A percentile compares a stretch with the other conserved stretches of the same genome.
Evolutionary conservation across 352 stramenopile genomes (phyloP).

Genomic region (Phytophthora pistaciae): DNA sequence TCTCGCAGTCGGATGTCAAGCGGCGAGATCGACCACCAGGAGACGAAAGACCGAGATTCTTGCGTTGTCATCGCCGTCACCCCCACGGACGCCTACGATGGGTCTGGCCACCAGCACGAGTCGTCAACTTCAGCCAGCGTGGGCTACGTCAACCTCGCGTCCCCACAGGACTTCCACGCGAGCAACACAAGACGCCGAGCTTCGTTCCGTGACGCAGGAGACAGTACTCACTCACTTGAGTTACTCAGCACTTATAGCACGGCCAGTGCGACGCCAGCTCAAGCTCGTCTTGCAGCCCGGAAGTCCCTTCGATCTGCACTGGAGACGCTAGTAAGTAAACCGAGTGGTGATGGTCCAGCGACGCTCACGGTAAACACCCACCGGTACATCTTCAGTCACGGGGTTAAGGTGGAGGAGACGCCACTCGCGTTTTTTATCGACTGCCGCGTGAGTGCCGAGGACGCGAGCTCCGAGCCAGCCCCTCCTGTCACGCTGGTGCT

Average conservation of each 20-base stretch:
- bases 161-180: conserved; percentile 10
- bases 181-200: conserved; percentile 13
- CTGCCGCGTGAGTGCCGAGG: conserved; percentile 24
- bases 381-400: conserved; percentile 36
- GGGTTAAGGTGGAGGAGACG: conserved; percentile 47
- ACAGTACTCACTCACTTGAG: conserved; percentile 33
- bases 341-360: background rate
- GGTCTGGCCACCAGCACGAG: conserved; percentile 9
- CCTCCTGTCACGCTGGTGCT: conserved; percentile 33
- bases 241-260: conserved; percentile 25
- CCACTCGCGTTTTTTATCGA: conserved; percentile 51
- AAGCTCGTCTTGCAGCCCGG: conserved; percentile 20
- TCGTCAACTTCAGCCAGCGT: conserved; percentile 4
- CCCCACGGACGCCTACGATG: conserved; percentile 6
- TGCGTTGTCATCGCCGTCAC: conserved; percentile 24
- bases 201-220: conserved; percentile 8
- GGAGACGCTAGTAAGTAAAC: conserved; percentile 26
- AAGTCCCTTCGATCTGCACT: conserved; percentile 31
- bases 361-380: conserved; percentile 46
- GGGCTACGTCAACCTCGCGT: conserved; percentile 32
- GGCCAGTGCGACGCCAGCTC: conserved; percentile 17
- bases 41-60: conserved; percentile 18
- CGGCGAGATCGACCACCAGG: conserved; percentile 13
- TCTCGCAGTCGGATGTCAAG: conserved; percentile 33
- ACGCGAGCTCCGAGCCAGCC: background rate